Percentiles rank a stretch among this genome's conserved stretches.
phyloP scores from a whole-genome alignment of 306 rosid species.

The Albizia julibrissin region DNA sequence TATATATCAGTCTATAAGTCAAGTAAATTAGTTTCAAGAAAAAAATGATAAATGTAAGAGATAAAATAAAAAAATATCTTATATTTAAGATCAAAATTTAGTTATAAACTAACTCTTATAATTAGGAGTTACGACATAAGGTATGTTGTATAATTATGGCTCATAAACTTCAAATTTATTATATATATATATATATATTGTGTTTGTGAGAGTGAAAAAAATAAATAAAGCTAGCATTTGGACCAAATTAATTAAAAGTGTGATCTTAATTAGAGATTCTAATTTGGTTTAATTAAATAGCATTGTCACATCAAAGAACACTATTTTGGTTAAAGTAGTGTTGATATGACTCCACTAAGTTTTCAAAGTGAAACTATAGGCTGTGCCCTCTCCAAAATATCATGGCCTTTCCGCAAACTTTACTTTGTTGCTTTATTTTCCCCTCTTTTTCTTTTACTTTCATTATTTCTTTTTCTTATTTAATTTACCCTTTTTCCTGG shows the following conservation, averaged over 20 bases:
- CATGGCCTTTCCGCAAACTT: not conserved
- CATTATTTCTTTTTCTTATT: not conserved
- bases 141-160: not conserved
- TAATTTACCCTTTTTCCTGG: not conserved
- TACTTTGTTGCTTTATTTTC: not conserved
- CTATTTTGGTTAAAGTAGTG: not conserved
- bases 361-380: not conserved
- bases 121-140: too few relatives aligned
- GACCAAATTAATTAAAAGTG: not conserved
- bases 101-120: too few relatives aligned
- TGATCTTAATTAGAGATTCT: not conserved
- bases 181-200: too few relatives aligned
- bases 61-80: too few relatives aligned
- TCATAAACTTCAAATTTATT: not conserved
- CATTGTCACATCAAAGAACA: not conserved
- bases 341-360: conserved; percentile 3
- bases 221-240: not conserved
- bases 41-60: too few relatives aligned
- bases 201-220: too few relatives aligned
- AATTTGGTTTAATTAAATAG: not conserved
- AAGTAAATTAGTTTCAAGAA: too few relatives aligned
- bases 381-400: not conserved
- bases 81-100: too few relatives aligned
- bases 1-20: too few relatives aligned
- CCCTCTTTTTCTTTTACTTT: not conserved